Evolutionary conservation across 2,329 filamentous ascomycete species (phyloP).

Genomic region (Teratosphaeria viscida): DNA sequence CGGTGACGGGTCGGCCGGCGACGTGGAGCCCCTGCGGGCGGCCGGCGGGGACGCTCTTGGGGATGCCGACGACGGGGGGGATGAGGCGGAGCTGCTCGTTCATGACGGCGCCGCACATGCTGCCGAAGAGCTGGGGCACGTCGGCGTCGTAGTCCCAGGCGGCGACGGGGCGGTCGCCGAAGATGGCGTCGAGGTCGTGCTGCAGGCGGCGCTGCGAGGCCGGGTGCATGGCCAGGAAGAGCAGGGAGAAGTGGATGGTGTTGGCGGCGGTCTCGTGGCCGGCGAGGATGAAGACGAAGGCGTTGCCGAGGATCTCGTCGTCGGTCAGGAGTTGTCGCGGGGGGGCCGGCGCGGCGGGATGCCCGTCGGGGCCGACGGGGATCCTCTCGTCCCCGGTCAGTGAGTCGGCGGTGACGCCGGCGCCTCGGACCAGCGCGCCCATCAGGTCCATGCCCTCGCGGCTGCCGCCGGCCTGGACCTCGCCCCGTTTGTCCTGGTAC

Average conservation of each 20-base stretch:
- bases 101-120: constrained; percentile 63
- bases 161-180: constrained; percentile 47
- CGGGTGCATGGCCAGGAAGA: constrained; percentile 57
- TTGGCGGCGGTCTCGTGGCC: constrained; percentile 77
- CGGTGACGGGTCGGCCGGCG: constrained; percentile 45
- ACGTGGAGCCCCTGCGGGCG: constrained; percentile 47
- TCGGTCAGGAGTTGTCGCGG: constrained; percentile 43
- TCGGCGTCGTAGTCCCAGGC: constrained; percentile 63
- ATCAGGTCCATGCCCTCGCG: constrained; percentile 46
- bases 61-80: constrained; percentile 61
- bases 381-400: constrained; percentile 34
- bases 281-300: constrained; percentile 53
- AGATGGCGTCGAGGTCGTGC: constrained; percentile 55
- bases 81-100: constrained; percentile 67
- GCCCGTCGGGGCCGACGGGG: constrained; percentile 27
- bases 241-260: constrained; percentile 58
- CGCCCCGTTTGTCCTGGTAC: constrained; percentile 49
- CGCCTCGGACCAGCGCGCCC: constrained; percentile 40
- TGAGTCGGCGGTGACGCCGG: constrained; percentile 24
- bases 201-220: constrained; percentile 56
- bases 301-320: constrained; percentile 61
- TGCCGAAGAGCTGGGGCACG: constrained; percentile 55
- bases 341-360: constrained; percentile 33
- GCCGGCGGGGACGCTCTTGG: constrained; percentile 47
- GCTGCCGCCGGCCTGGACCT: constrained; percentile 29